Evolutionary conservation across 257 asterid genomes (phyloP).

Genomic region (Primulina eburnea): DNA sequence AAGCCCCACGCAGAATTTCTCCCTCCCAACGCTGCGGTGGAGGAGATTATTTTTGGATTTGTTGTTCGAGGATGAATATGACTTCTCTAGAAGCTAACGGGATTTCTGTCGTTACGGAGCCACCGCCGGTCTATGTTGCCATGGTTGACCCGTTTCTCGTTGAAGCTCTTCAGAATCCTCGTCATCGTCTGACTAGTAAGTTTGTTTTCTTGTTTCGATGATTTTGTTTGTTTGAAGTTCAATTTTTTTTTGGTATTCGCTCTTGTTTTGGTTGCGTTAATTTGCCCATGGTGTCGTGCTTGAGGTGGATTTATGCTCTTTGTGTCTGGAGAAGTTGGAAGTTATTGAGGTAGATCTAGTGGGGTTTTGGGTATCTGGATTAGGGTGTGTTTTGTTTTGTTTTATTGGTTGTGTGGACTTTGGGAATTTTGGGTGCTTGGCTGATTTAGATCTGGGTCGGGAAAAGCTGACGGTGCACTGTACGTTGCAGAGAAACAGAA

Average conservation of each 20-base stretch:
- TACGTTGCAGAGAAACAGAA: constrained; percentile 5
- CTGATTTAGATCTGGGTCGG: constrained; percentile 37
- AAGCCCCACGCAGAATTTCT: constrained; percentile 23
- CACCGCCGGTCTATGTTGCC: constrained; percentile 45
- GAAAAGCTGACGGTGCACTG: constrained; percentile 14
- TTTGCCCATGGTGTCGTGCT: constrained; percentile 8
- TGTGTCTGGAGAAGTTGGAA: constrained; percentile 6
- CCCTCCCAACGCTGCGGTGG: constrained; percentile 32
- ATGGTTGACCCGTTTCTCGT: constrained; percentile 89
- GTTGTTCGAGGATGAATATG: constrained; percentile 29
- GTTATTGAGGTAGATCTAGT: constrained; percentile 27
- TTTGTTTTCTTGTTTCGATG: constrained; percentile 16
- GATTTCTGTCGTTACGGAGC: constrained; percentile 28
- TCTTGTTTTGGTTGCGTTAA: background rate
- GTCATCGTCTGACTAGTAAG: constrained; percentile 87
- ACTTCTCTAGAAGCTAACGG: constrained; percentile 27
- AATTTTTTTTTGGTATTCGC: background rate
- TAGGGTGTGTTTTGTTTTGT: constrained; percentile 9
- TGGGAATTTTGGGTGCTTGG: constrained; percentile 3
- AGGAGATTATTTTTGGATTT: background rate
- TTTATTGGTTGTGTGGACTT: background rate
- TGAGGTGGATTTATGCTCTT: constrained; percentile 20
- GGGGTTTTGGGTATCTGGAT: background rate
- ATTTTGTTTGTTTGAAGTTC: background rate
- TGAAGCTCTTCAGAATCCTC: constrained; percentile 98